Base-by-base conservation (phyloP, 176 grass and related monocot genomes). In the Melocanna baccifera region DNA sequence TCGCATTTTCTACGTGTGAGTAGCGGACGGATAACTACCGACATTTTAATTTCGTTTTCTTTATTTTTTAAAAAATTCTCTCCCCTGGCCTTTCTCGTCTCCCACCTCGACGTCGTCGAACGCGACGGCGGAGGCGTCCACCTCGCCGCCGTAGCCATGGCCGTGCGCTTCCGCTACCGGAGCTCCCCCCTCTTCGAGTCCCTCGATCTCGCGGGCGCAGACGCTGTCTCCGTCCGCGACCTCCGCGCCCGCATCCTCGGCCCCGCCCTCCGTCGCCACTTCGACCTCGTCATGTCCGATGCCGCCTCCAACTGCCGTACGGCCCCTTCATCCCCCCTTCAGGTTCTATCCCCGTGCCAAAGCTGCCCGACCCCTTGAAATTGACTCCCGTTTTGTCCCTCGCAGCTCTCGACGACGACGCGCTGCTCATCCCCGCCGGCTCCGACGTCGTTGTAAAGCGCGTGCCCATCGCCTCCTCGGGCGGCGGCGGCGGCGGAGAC, bases 81-180 rank as follows among this genome's bases (percentile, higher is more conserved):
- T 56, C 53, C 53, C 3, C 8, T 57, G 53, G 9, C 53, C 20
- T 56, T 56, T 56, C 20, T 56, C 59, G 40, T 42, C 18, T 63
- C 76, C 13, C 26, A 37, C 59, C 36, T 40, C n/a, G 50, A 32
- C 50, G 12, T 69, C 34, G 18, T 69, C 52, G 29, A 22, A 52
- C 67, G 10, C 9, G 34, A 69, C 34, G 67, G 20, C 67, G 39
- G 22, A 69, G 39, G 37, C 19, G 40, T 41, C 65, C 36, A 40
- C 65, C 65, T 68, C 36, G 65, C 25, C 25, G 36, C 19, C 36
- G 18, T 68, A 6, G 41, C 55, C 26, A 83, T 83, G 69, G 39
- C 68, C n/a, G n/a, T n/a, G n/a, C n/a, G n/a, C 69, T 83, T 83
- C 48, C 56, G 58, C 68, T 83, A 73, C 40, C 41, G 81, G 69